Evolutionary conservation across 2,329 filamentous ascomycete genomes (phyloP), one percentile per base, ranked within the genome.

Genomic region (Gyromitra esculenta): DNA sequence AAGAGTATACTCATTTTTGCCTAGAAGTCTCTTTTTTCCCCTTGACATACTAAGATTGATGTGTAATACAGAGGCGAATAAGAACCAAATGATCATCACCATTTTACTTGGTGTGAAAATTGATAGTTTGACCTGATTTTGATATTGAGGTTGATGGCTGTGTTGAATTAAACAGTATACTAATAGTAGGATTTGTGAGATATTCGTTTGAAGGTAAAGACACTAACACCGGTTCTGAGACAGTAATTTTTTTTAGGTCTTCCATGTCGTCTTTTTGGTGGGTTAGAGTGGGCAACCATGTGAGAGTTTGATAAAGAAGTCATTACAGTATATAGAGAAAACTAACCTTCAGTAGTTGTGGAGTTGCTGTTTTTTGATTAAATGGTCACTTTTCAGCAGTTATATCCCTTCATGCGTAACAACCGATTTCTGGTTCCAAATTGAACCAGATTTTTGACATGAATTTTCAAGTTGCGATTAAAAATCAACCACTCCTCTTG

Each of bases 351-450:
- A 1, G 41, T 43, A 7, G 41, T 43, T 43, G 41, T 43, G 41
- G 41, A 43, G 41, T 43, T 43, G 41, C 8, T 7, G 41, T 43
- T 43, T 43, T 43, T 43, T 43, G 41, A 43, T 9, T 9, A 43
- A 43, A 43, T 9, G 41, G 41, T 43, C 6, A 43, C 41, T 43
- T 43, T 43, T 9, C 41, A 13, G 41, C 41, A 5, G 41, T 43
- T 43, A 43, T 45, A 45, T 45, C 59, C 41, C 59, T 5, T 63
- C 37, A 5, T 21, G 1, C 11, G 43, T 39, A 64, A n/a, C 62
- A 39, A 64, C 13, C 21, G 41, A 21, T 45, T 35, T 64, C 15
- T 25, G 21, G 62, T 52, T 21, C 62, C 25, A 64, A 45, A 48
- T 64, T 15, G 21, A 64, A 64, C 60, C 25, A 1, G 37, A 65